These are phyloP conservation scores for Neurospora tetraspora DNA, from an alignment of 495 filamentous ascomycete genomes.

Conservation along the genomic window DNA sequence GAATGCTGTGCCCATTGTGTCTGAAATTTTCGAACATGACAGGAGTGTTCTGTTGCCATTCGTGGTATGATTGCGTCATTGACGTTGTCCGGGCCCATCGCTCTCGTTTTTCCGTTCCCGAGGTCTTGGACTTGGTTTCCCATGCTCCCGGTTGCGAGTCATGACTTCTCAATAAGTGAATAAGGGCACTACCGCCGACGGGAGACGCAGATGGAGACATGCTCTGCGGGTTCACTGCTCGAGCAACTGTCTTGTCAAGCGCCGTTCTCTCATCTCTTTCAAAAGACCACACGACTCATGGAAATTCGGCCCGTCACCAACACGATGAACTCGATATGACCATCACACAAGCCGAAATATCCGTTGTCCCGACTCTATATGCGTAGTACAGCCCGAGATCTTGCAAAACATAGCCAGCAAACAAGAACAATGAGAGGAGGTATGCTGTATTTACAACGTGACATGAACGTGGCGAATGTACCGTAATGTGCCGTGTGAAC, in stretches of 20 bases:
- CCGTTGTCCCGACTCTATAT: background rate
- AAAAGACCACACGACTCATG: background rate
- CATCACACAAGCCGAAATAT: background rate
- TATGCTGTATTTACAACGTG: background rate
- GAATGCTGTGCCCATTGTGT: background rate
- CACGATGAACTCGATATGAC: background rate
- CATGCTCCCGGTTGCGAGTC: background rate
- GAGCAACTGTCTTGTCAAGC: background rate
- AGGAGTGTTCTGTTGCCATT: background rate
- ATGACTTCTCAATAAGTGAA: too few relatives aligned
- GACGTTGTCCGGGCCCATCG: background rate
- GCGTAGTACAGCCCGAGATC: background rate
- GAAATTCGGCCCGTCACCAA: background rate
- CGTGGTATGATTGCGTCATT: background rate
- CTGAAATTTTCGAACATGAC: background rate
- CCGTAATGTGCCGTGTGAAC: background rate
- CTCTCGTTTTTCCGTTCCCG: background rate
- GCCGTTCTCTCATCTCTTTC: background rate
- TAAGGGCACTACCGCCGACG: background rate
- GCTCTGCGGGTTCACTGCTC: background rate
- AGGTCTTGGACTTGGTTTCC: background rate
- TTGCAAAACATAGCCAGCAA: background rate
- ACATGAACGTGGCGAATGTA: background rate
- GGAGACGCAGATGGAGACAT: background rate
- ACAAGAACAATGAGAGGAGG: background rate